phyloP scores from a whole-genome alignment of 345 rosid genomes.

The Corchorus capsularis region DNA sequence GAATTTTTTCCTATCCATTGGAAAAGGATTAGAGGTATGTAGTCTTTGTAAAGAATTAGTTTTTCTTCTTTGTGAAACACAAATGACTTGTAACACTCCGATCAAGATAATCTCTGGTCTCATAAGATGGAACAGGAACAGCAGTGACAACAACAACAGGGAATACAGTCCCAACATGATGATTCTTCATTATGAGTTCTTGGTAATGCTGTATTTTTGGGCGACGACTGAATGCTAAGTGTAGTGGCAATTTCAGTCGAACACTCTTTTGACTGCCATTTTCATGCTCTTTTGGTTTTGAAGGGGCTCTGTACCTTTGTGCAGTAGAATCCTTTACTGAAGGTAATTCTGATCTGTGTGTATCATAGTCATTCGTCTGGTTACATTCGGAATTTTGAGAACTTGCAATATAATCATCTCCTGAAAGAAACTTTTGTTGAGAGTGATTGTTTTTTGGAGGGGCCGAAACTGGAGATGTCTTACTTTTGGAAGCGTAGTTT shows the following conservation, averaged over 20 bases:
- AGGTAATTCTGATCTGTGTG: neutral
- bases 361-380: neutral
- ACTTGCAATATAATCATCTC: neutral
- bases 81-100: neutral
- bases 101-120: neutral
- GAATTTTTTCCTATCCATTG: neutral
- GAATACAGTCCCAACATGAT: neutral
- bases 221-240: neutral
- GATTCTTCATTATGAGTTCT: neutral
- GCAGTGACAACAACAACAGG: no score
- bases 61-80: neutral
- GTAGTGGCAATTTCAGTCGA: neutral
- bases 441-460: neutral
- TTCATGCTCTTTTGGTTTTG: neutral
- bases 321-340: neutral
- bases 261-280: neutral
- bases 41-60: neutral
- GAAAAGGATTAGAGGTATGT: no score
- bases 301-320: neutral
- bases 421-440: neutral
- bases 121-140: neutral
- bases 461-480: neutral
- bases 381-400: neutral
- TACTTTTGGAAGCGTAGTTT: no score
- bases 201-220: neutral